Percentiles rank a stretch among this genome's conserved stretches.
Evolutionary conservation across 2,329 filamentous ascomycete genomes (phyloP).

Genomic region (Hypomyces perniciosus): DNA sequence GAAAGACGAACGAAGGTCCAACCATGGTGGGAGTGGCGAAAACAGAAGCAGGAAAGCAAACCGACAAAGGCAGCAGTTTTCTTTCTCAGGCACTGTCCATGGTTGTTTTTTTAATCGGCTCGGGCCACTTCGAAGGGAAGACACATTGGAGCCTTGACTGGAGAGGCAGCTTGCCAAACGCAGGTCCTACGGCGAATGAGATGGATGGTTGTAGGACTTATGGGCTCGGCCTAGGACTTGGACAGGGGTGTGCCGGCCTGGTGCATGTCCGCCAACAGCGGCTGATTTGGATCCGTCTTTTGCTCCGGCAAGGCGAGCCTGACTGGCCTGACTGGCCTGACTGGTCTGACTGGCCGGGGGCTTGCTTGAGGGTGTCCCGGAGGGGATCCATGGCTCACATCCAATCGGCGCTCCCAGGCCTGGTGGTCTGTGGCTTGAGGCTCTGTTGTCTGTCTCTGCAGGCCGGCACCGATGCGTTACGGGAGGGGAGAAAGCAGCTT

Average conservation of each 20-base stretch:
- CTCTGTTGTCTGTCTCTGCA: background rate
- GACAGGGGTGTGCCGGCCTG: slow-evolving; percentile 10
- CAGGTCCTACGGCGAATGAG: slow-evolving; percentile 23
- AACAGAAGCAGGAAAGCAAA: background rate
- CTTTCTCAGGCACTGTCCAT: slow-evolving; percentile 14
- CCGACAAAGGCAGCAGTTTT: background rate
- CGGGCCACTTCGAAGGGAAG: background rate
- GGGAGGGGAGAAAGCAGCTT: background rate
- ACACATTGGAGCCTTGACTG: slow-evolving; percentile 5
- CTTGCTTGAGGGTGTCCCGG: background rate
- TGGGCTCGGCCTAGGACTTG: slow-evolving; percentile 24
- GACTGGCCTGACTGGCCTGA: too few species aligned
- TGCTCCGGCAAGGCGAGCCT: slow-evolving; percentile 1
- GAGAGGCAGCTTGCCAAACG: slow-evolving; percentile 23
- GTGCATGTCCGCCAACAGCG: slow-evolving; percentile 8
- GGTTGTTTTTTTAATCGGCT: slow-evolving; percentile 20
- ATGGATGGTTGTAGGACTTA: slow-evolving; percentile 24
- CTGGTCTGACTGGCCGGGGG: too few species aligned
- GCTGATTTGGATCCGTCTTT: slow-evolving; percentile 3
- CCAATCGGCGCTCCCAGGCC: background rate
- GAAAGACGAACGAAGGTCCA: slow-evolving; percentile 3
- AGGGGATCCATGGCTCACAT: background rate
- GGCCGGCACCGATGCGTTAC: background rate
- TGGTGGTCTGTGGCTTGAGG: background rate
- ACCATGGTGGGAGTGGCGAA: slow-evolving; percentile 4